Base-by-base conservation (phyloP, 2,329 filamentous ascomycete species). In the Colletotrichum sp. region DNA sequence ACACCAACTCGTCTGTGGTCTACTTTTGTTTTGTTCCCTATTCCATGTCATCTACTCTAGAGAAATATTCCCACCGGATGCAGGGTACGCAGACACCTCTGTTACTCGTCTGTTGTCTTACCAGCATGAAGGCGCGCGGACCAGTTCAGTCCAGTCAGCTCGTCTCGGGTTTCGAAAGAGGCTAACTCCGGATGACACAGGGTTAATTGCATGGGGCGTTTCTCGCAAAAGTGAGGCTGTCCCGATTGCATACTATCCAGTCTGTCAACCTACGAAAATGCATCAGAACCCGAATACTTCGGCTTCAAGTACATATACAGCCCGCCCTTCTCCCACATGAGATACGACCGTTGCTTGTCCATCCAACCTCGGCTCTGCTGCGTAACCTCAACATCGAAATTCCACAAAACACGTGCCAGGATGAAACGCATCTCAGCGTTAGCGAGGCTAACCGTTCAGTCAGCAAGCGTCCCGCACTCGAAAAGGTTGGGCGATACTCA, bases 201-300 rank as follows among this genome's bases (percentile, higher is more conserved):
- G 18, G 44, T 0, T 0, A 52, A 6, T 8, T 5, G n/a, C 3
- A 21, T 52, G 3, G 44, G 3, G n/a, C 0, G 18, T 6, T 52
- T 13, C 3, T 7, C 10, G 2, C 1, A 6, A 1, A n/a, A 52
- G 6, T 52, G 10, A 52, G 44, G 44, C n/a, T 52, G n/a, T 21
- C 44, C 3, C 3, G 9, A 12, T 7, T 12, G 5, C 39, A 16
- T 49, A 4, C 44, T 49, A 7, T 21, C n/a, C 8, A 21, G 9
- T 13, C 44, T 49, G 2, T 8, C 34, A 15, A 36, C 2, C 44
- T 49, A 49, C 8, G 10, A 4, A 13, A 4, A 21, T 21, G n/a
- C n/a, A 13, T 0, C 6, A 52, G n/a, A 52, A 52, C 4, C 44
- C 44, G 44, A 52, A 52, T 52, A 21, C n/a, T 52, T 52, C 10